Base-by-base conservation (phyloP, 768 basidiomycete species). In the Calocybe indica region DNA sequence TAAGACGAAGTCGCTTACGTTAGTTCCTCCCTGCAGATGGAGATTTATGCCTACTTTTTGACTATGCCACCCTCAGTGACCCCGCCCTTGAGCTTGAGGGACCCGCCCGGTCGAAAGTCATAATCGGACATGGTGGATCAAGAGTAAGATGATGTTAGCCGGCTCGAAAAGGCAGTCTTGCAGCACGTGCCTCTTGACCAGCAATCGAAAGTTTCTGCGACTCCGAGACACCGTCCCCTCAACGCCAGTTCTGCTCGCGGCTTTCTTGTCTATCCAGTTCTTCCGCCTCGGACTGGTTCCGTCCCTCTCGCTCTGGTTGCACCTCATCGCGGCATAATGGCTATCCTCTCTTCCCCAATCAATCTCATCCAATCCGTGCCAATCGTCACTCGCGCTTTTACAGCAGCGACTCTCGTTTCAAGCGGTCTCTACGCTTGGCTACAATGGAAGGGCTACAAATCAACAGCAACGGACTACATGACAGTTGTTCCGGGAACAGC, bases 61-160 rank as follows among this genome's bases (percentile, higher is more conserved):
- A 83, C 81, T 48, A 86, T 75, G 3, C 88, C 86, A 48, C 87
- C 89, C 54, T 88, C 89, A 28, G 73, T 72, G 32, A 85, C 83
- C 33, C 78, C 82, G n/a, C 87, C 81, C 70, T 92, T 94, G 60
- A 94, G 76, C 66, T 92, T 94, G 63, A 94, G 85, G 55, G 88
- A 83, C 61, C 92, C 91, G 41, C 89, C 87, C 47, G 88, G 83
- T 63, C 83, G 82, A 67, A 87, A 74, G 69, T 87, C 81, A 67
- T 94, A 93, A 65, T 88, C 88, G 48, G 85, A 82, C 86, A 91
- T 91, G 67, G 36, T 36, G 55, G 48, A 48, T 39, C 39, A 33
- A 46, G 43, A 55, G 54, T 47, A 39, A n/a, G 39, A 44, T 50
- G 41, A 46, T 46, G 30, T 48, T 42, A 51, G 40, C 35, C 28